Percentiles rank a stretch among this genome's conserved stretches.
Conservation (phyloP, 1,139 yeast genomes). For the Yarrowia galli region DNA sequence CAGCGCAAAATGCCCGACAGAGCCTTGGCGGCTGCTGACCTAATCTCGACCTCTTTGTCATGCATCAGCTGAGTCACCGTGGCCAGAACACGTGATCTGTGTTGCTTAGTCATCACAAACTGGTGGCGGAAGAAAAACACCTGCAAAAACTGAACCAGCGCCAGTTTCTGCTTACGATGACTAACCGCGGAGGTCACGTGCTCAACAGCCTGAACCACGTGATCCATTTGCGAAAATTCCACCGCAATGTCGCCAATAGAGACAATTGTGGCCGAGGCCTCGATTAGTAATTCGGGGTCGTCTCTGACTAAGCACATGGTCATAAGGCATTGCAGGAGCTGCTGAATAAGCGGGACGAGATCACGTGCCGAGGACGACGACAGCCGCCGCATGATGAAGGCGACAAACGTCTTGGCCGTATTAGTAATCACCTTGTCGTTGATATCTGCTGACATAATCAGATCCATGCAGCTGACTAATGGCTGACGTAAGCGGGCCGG, state of each 20-base stretch:
- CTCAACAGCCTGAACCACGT: conserved; percentile 62
- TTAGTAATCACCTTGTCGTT: conserved; percentile 51
- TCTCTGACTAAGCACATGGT: conserved; percentile 76
- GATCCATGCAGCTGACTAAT: background rate
- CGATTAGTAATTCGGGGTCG: conserved; percentile 73
- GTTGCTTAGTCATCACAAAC: conserved; percentile 59
- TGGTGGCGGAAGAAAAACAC: conserved; percentile 77
- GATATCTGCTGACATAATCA: conserved; percentile 47
- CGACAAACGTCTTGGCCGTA: conserved; percentile 50
- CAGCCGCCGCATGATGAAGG: conserved; percentile 45
- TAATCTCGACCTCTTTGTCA: conserved; percentile 73
- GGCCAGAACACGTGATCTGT: conserved; percentile 61
- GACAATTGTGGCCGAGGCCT: conserved; percentile 62
- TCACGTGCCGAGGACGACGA: conserved; percentile 44
- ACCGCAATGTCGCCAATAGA: conserved; percentile 67
- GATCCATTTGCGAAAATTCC: conserved; percentile 55
- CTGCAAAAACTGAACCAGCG: conserved; percentile 75
- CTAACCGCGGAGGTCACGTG: conserved; percentile 55
- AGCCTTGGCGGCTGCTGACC: conserved; percentile 78
- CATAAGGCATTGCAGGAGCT: conserved; percentile 74
- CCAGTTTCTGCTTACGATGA: conserved; percentile 71
- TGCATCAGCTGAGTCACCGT: conserved; percentile 63
- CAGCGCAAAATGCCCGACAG: conserved; percentile 84
- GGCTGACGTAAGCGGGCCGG: background rate
- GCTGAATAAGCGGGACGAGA: conserved; percentile 47